Evolutionary conservation across 2,329 filamentous ascomycete genomes (phyloP).

Genomic region (Colletotrichum shisoi): DNA sequence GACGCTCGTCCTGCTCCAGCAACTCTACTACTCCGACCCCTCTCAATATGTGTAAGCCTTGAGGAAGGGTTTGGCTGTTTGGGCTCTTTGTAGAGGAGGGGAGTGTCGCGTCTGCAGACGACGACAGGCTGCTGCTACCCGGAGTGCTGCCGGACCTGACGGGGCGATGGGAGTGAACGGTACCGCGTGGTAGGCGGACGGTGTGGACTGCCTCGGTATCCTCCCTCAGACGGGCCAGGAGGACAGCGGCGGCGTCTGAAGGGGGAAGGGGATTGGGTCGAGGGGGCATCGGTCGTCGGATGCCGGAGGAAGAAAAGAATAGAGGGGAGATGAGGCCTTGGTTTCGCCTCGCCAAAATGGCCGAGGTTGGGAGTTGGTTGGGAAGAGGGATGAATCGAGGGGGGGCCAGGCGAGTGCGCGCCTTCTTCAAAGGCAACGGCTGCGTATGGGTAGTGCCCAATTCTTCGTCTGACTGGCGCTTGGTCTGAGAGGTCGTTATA

Average conservation of each 20-base stretch:
- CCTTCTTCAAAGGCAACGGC: slow-evolving; percentile 55
- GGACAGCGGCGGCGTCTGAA: slow-evolving; percentile 55
- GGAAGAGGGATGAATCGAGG: slow-evolving; percentile 56
- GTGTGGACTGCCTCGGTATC: slow-evolving; percentile 60
- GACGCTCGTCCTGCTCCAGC: slow-evolving; percentile 77
- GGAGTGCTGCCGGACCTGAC: slow-evolving; percentile 60
- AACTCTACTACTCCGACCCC: slow-evolving; percentile 75
- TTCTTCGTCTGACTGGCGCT: slow-evolving; percentile 45
- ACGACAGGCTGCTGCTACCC: slow-evolving; percentile 60
- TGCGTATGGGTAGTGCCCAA: background rate
- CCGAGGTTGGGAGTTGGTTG: slow-evolving; percentile 40
- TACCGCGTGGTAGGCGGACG: slow-evolving; percentile 63
- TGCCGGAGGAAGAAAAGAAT: slow-evolving; percentile 58
- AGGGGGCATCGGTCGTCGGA: slow-evolving; percentile 47
- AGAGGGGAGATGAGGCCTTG: slow-evolving; percentile 59
- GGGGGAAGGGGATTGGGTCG: slow-evolving; percentile 52
- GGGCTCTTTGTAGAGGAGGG: slow-evolving; percentile 51
- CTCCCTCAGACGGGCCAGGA: slow-evolving; percentile 58
- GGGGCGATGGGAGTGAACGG: slow-evolving; percentile 56
- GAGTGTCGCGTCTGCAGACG: slow-evolving; percentile 53
- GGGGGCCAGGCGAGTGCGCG: slow-evolving; percentile 56
- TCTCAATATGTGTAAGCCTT: slow-evolving; percentile 65
- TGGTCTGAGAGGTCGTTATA: slow-evolving; percentile 40
- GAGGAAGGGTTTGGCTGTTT: slow-evolving; percentile 57
- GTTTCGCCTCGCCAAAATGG: slow-evolving; percentile 42